phyloP scores from a whole-genome alignment of 305 asterid genomes.

The Fraxinus dipetala region DNA sequence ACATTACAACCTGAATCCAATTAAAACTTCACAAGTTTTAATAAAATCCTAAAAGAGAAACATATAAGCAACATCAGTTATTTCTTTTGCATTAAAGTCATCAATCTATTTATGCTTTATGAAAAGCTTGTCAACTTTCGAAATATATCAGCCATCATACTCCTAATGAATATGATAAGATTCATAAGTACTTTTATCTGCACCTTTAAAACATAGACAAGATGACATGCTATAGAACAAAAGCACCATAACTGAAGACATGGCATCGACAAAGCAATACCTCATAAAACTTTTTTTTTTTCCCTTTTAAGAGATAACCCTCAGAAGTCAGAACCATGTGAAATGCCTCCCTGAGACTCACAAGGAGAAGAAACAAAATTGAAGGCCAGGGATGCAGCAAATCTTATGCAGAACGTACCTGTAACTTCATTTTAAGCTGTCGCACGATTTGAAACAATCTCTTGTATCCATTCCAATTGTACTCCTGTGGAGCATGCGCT shows the following conservation, averaged over 20 bases:
- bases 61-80: slow-evolving; percentile 11
- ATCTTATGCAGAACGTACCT: slow-evolving; percentile 39
- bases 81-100: background rate
- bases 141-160: slow-evolving; percentile 14
- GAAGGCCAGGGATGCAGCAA: background rate
- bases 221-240: background rate
- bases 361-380: background rate
- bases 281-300: background rate
- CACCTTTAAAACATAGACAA: background rate
- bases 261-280: background rate
- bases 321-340: background rate
- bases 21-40: slow-evolving; percentile 18
- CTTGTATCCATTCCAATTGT: slow-evolving; percentile 82
- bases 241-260: background rate
- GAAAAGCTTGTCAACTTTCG: slow-evolving; percentile 8
- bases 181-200: background rate
- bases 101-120: background rate
- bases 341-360: background rate
- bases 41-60: slow-evolving; percentile 14
- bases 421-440: slow-evolving; percentile 69
- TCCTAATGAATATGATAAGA: slow-evolving; percentile 5
- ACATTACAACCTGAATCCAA: slow-evolving; percentile 58
- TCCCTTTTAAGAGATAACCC: background rate
- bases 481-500: slow-evolving; percentile 74
- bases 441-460: slow-evolving; percentile 64